phyloP scores from a whole-genome alignment of 2,329 filamentous ascomycete genomes.

The Verticillium zaregamsianum region DNA sequence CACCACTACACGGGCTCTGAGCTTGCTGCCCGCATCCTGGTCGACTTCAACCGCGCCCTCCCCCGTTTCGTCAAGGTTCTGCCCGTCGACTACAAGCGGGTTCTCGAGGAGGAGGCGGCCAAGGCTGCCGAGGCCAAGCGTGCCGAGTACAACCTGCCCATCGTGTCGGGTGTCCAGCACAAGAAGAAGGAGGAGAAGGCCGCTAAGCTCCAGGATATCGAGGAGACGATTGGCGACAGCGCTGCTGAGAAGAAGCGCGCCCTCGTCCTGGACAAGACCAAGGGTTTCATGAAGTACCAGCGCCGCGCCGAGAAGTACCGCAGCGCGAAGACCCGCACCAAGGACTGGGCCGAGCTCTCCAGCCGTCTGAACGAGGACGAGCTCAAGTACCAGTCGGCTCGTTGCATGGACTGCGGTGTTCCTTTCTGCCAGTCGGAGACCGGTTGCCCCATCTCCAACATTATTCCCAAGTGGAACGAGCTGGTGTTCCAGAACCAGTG shows the following conservation, averaged over 20 bases:
- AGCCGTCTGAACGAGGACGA: slow-evolving; percentile 87
- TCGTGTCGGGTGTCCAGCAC: slow-evolving; percentile 64
- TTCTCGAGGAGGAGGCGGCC: slow-evolving; percentile 77
- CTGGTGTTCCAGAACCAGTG: slow-evolving; percentile 73
- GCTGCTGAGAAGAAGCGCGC: slow-evolving; percentile 86
- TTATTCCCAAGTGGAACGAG: slow-evolving; percentile 97
- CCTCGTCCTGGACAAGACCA: slow-evolving; percentile 93
- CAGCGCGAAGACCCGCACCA: slow-evolving; percentile 73
- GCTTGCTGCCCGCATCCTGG: slow-evolving; percentile 82
- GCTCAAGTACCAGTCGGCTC: slow-evolving; percentile 92
- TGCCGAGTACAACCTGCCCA: slow-evolving; percentile 74
- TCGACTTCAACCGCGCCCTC: slow-evolving; percentile 92
- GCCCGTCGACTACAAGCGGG: slow-evolving; percentile 93
- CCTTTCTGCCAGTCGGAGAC: slow-evolving; percentile 97
- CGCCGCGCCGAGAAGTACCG: slow-evolving; percentile 93
- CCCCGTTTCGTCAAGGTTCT: slow-evolving; percentile 90
- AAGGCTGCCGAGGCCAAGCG: slow-evolving; percentile 84
- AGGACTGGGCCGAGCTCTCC: slow-evolving; percentile 91
- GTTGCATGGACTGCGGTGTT: slow-evolving; percentile 98
- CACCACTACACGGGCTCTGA: slow-evolving; percentile 98
- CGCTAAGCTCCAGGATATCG: slow-evolving; percentile 74
- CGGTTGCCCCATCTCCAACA: slow-evolving; percentile 93
- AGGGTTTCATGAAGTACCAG: slow-evolving; percentile 96
- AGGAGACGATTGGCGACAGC: slow-evolving; percentile 82
- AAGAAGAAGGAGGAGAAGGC: slow-evolving; percentile 67